Conservation (phyloP, 2,329 filamentous ascomycete species). For the Hypocrella siamensis region DNA sequence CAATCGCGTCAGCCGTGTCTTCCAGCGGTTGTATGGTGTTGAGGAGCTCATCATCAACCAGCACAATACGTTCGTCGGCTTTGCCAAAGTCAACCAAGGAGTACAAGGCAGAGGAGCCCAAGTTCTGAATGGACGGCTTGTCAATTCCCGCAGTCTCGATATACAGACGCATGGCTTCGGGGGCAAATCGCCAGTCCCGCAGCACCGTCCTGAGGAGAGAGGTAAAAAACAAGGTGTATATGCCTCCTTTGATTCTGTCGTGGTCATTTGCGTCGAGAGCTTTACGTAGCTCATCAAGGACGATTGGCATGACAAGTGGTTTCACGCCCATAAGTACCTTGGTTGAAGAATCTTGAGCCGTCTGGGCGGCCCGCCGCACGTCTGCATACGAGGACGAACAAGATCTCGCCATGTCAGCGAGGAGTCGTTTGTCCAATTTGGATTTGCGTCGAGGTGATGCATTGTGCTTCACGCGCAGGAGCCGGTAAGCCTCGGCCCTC, state of each 20-base stretch:
- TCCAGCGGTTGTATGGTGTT: conserved; percentile 54
- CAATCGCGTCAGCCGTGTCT: conserved; percentile 46
- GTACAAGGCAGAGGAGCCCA: conserved; percentile 69
- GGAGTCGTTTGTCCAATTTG: conserved; percentile 69
- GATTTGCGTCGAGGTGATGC: conserved; percentile 76
- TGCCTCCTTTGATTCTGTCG: conserved; percentile 82
- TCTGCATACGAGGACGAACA: conserved; percentile 88
- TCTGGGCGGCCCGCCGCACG: conserved; percentile 85
- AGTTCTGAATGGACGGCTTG: conserved; percentile 83
- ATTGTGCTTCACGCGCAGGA: conserved; percentile 89
- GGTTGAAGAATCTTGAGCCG: conserved; percentile 80
- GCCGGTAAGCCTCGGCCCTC: conserved; percentile 84
- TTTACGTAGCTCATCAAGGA: conserved; percentile 62
- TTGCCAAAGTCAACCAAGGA: conserved; percentile 87
- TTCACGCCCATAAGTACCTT: conserved; percentile 82
- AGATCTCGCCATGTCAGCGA: conserved; percentile 79
- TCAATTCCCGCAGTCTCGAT: conserved; percentile 82
- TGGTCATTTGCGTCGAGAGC: conserved; percentile 70
- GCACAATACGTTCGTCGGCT: conserved; percentile 69
- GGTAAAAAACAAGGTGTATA: conserved; percentile 83
- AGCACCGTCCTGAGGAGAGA: conserved; percentile 77
- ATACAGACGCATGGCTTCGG: conserved; percentile 76
- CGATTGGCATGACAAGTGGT: conserved; percentile 75
- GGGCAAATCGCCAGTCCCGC: conserved; percentile 89
- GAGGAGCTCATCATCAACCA: conserved; percentile 58